Percentiles rank a stretch among this genome's conserved stretches.
Evolutionary conservation across 495 filamentous ascomycete species (phyloP).

Genomic region (Talaromyces adpressus): DNA sequence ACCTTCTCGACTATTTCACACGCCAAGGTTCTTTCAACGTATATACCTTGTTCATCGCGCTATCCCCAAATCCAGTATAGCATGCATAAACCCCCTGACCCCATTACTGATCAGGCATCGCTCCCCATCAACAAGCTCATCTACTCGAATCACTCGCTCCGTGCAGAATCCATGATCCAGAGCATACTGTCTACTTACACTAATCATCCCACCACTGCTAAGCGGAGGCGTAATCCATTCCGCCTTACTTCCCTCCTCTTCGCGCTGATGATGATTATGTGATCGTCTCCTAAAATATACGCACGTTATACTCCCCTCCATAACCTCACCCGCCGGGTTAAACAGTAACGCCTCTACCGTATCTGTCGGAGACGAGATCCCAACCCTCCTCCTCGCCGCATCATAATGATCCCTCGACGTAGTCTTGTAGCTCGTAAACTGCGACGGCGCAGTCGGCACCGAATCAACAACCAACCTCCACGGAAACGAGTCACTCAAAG

Average conservation of each 20-base stretch:
- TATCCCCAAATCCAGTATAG: conserved; percentile 20
- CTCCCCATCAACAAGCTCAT: conserved; percentile 62
- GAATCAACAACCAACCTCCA: conserved; percentile 54
- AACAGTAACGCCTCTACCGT: conserved; percentile 67
- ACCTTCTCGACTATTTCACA: not conserved
- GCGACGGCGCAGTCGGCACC: conserved; percentile 42
- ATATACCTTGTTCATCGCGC: not conserved
- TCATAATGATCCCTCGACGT: conserved; percentile 60
- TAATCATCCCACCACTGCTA: conserved; percentile 67
- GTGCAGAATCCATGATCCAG: conserved; percentile 55
- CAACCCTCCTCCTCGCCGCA: conserved; percentile 49
- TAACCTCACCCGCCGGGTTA: conserved; percentile 59
- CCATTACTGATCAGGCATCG: conserved; percentile 81
- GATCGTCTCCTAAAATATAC: conserved; percentile 63
- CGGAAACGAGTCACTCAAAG: not conserved
- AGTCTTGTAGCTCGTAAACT: conserved; percentile 72
- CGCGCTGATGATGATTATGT: not conserved
- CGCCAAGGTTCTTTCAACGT: not conserved
- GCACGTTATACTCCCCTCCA: conserved; percentile 81
- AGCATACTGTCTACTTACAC: conserved; percentile 77
- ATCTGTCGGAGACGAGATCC: conserved; percentile 43
- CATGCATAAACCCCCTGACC: conserved; percentile 65
- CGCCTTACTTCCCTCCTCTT: not conserved
- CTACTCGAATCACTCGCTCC: conserved; percentile 49
- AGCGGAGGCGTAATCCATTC: conserved; percentile 37